Conservation (phyloP, 1,284 basidiomycete genomes). For the Phellopilus nigrolimitatus region DNA sequence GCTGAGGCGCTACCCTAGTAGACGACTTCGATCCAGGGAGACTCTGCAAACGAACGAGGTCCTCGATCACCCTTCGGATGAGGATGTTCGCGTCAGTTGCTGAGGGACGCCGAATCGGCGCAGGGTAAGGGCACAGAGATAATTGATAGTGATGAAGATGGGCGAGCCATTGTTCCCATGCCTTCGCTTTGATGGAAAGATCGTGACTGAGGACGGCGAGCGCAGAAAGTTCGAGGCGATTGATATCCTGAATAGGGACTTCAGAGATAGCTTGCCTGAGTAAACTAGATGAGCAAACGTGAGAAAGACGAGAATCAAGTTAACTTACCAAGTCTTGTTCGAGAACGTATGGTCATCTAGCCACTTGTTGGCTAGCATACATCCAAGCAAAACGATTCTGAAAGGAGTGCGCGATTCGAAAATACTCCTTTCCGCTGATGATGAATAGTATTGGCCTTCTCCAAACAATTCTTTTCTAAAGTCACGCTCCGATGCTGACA, state of each 20-base stretch:
- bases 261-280: constrained; percentile 73
- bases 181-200: constrained; percentile 54
- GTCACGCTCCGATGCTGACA: constrained; percentile 27
- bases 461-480: constrained; percentile 46
- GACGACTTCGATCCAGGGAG: constrained; percentile 21
- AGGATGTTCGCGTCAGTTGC: constrained; percentile 56
- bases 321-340: constrained; percentile 82
- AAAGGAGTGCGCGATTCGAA: constrained; percentile 56
- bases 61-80: constrained; percentile 64
- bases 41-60: constrained; percentile 48
- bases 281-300: constrained; percentile 10
- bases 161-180: constrained; percentile 67
- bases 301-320: constrained; percentile 9
- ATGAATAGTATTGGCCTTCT: constrained; percentile 55
- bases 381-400: constrained; percentile 74
- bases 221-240: constrained; percentile 63
- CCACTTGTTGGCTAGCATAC: constrained; percentile 90
- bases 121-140: constrained; percentile 53
- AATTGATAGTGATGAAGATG: constrained; percentile 60
- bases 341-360: constrained; percentile 89
- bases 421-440: constrained; percentile 49
- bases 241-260: constrained; percentile 62
- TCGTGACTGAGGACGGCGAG: constrained; percentile 67
- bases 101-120: constrained; percentile 75
- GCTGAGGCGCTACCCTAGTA: constrained; percentile 39